Conservation (phyloP, 2,329 filamentous ascomycete species). For the Beauveria caledonica region DNA sequence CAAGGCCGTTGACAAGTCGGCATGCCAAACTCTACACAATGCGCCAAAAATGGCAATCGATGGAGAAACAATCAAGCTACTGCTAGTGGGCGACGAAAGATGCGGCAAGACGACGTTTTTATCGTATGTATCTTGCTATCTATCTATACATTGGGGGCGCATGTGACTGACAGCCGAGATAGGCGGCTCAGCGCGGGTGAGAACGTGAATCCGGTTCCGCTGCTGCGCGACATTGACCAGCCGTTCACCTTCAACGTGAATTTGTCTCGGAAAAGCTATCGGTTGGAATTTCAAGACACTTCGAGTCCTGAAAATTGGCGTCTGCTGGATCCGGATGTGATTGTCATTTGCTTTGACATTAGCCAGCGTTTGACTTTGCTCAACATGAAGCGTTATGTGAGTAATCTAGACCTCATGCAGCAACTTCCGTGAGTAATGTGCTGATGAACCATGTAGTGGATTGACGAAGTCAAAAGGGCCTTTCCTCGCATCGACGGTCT, state of each 20-base stretch:
- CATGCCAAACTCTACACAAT: constrained; percentile 1
- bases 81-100: constrained; percentile 50
- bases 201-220: constrained; percentile 33
- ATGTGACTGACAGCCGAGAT: constrained; percentile 3
- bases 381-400: constrained; percentile 48
- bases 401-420: constrained; percentile 18
- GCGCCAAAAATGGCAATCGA: constrained; percentile 31
- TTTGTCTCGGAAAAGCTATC: constrained; percentile 30
- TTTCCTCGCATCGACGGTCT: constrained; percentile 40
- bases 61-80: constrained; percentile 39
- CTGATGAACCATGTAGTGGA: constrained; percentile 37
- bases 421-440: neutral
- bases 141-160: neutral
- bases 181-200: constrained; percentile 46
- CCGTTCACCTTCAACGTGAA: constrained; percentile 51
- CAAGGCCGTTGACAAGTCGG: neutral
- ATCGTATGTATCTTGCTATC: constrained; percentile 37
- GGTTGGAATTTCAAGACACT: constrained; percentile 54
- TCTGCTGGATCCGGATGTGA: constrained; percentile 47
- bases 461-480: constrained; percentile 41
- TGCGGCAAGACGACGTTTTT: constrained; percentile 55
- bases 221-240: constrained; percentile 51
- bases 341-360: constrained; percentile 55
- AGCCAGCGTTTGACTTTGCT: constrained; percentile 49
- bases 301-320: constrained; percentile 51